phyloP scores from a whole-genome alignment of 768 basidiomycete genomes.

The Cystobasidium onofrii region DNA sequence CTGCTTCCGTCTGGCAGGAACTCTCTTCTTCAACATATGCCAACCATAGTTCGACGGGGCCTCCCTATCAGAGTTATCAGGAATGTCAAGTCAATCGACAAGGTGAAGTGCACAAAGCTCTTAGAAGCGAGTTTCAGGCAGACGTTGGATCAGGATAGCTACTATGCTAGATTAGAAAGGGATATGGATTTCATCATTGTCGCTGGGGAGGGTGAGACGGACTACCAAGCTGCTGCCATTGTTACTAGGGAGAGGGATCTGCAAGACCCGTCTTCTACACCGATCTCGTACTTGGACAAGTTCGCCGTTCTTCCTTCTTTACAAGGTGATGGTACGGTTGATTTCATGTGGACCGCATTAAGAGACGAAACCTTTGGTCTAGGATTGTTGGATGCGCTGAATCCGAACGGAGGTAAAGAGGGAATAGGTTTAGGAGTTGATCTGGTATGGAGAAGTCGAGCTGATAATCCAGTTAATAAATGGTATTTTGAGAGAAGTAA shows the following conservation, averaged over 20 bases:
- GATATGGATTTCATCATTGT: constrained; percentile 84
- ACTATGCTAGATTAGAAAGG: constrained; percentile 67
- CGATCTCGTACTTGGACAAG: constrained; percentile 92
- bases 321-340: constrained; percentile 97
- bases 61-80: constrained; percentile 76
- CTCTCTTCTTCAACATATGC: constrained; percentile 71
- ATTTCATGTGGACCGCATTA: constrained; percentile 96
- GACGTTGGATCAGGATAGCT: constrained; percentile 61
- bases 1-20: constrained; percentile 54
- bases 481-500: constrained; percentile 98
- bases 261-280: constrained; percentile 37
- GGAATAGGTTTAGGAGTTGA: constrained; percentile 86
- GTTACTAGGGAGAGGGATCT: constrained; percentile 58
- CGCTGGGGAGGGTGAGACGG: constrained; percentile 50
- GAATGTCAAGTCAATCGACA: constrained; percentile 56
- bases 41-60: constrained; percentile 83
- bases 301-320: constrained; percentile 90
- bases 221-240: constrained; percentile 89
- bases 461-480: constrained; percentile 93
- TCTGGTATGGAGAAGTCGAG: constrained; percentile 87
- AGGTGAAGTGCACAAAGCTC: constrained; percentile 62
- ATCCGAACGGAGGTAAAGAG: constrained; percentile 78
- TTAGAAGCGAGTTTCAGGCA: constrained; percentile 80
- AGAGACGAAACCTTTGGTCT: constrained; percentile 98
- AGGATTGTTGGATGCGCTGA: constrained; percentile 83